Evolutionary conservation across 2,329 filamentous ascomycete genomes (phyloP).

Genomic region (Fusarium odoratissimum): DNA sequence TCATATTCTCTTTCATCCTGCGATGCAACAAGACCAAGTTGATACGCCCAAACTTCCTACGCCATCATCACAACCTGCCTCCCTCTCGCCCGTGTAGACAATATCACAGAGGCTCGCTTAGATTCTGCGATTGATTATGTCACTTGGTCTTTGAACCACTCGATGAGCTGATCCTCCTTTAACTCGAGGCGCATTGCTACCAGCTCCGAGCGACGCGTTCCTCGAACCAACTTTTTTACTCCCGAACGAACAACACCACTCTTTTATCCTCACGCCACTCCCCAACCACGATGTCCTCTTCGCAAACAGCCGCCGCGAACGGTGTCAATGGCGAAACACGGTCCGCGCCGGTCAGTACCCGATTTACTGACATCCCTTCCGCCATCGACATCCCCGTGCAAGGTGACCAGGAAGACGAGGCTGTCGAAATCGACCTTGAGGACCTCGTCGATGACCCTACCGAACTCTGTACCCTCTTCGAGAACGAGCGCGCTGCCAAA

Average conservation of each 20-base stretch:
- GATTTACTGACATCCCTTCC: slow-evolving; percentile 73
- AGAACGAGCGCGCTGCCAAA: slow-evolving; percentile 91
- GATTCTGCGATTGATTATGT: slow-evolving; percentile 43
- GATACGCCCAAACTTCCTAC: slow-evolving; percentile 32
- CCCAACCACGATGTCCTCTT: slow-evolving; percentile 52
- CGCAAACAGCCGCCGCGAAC: slow-evolving; percentile 58
- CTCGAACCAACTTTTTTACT: slow-evolving; percentile 33
- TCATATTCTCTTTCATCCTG: slow-evolving; percentile 37
- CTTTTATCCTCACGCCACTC: slow-evolving; percentile 8
- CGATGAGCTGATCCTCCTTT: slow-evolving; percentile 47
- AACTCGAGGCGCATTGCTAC: slow-evolving; percentile 48
- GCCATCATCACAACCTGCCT: slow-evolving; percentile 13
- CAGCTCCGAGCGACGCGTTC: slow-evolving; percentile 48
- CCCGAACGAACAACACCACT: slow-evolving; percentile 17
- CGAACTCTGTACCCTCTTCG: slow-evolving; percentile 92
- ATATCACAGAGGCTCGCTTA: not conserved
- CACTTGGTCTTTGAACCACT: slow-evolving; percentile 35
- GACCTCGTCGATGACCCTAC: slow-evolving; percentile 93
- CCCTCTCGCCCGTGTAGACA: slow-evolving; percentile 8
- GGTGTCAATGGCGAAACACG: slow-evolving; percentile 55
- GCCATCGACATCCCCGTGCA: slow-evolving; percentile 75
- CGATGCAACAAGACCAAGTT: slow-evolving; percentile 38
- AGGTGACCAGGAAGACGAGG: slow-evolving; percentile 73
- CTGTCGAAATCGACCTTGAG: slow-evolving; percentile 92
- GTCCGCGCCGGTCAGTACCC: slow-evolving; percentile 59